Evolutionary conservation across 1,139 yeast species (phyloP).

Genomic region (Saccharomyces hybrid): DNA sequence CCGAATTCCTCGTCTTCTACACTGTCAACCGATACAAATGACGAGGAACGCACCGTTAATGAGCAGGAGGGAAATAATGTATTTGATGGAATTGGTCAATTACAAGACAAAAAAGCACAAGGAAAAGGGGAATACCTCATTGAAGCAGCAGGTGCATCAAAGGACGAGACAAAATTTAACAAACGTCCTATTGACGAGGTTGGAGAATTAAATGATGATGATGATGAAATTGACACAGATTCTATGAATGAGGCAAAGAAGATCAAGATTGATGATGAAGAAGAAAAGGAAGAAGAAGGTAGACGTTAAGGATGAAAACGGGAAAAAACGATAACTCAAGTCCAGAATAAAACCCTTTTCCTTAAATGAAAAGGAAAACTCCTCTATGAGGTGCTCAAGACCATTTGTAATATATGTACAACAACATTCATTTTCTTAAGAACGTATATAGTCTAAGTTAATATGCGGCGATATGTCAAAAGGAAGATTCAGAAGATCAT

Average conservation of each 20-base stretch:
- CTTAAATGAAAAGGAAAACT: not conserved
- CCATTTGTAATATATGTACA: not conserved
- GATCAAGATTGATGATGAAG: conserved; percentile 1
- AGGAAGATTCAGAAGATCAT: not conserved
- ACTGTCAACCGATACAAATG: not conserved
- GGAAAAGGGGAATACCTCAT: not conserved
- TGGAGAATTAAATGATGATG: not conserved
- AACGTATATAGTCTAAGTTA: not conserved
- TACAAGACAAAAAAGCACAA: not conserved
- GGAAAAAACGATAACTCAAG: not conserved
- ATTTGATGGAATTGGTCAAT: not conserved
- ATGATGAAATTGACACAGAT: not conserved
- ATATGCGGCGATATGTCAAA: not conserved
- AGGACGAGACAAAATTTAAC: not conserved
- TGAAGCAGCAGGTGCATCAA: not conserved
- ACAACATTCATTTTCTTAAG: not conserved
- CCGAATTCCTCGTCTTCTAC: not conserved
- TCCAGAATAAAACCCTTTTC: not conserved
- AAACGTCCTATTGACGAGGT: not conserved
- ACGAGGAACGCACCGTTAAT: not conserved
- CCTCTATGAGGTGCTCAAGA: not conserved
- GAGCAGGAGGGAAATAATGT: not conserved
- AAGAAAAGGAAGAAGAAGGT: not conserved
- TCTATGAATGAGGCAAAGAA: not conserved
- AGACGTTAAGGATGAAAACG: not conserved